phyloP scores from a whole-genome alignment of 495 filamentous ascomycete genomes.

The Aspergillus mulundensis region DNA sequence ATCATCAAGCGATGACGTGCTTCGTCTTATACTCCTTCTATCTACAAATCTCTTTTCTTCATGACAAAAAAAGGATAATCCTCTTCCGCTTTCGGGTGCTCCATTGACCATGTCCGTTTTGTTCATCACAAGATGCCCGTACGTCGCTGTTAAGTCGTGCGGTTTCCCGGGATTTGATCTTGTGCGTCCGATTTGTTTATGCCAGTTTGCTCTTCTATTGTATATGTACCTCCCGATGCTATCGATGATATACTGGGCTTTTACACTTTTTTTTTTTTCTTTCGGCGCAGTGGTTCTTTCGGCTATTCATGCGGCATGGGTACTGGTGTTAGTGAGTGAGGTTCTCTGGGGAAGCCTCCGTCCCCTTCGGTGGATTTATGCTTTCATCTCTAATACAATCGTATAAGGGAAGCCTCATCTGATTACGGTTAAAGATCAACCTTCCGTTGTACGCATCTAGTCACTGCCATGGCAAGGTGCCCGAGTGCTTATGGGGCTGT shows the following conservation, averaged over 20 bases:
- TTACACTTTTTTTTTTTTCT: background rate
- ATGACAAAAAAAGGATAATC: background rate
- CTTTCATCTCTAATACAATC: too few species aligned
- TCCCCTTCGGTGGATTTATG: too few species aligned
- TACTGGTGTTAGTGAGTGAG: background rate
- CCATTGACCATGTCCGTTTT: background rate
- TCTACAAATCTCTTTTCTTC: background rate
- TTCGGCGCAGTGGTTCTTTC: background rate
- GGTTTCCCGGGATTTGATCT: background rate
- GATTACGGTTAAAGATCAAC: too few species aligned
- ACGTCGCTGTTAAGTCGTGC: background rate
- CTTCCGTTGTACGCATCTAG: too few species aligned
- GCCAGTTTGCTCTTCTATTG: background rate
- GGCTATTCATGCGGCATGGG: background rate
- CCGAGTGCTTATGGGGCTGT: too few species aligned
- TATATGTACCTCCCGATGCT: background rate
- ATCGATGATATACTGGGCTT: background rate
- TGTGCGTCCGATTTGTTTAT: background rate
- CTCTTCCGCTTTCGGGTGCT: background rate
- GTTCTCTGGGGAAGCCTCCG: too few species aligned
- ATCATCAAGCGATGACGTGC: conserved; percentile 55
- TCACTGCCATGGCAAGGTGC: too few species aligned
- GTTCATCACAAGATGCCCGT: background rate
- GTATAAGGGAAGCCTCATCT: too few species aligned
- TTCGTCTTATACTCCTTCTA: background rate